Evolutionary conservation across 768 basidiomycete species (phyloP), one percentile per base, ranked within the genome.

Genomic region (Leccinum uliginosum): DNA sequence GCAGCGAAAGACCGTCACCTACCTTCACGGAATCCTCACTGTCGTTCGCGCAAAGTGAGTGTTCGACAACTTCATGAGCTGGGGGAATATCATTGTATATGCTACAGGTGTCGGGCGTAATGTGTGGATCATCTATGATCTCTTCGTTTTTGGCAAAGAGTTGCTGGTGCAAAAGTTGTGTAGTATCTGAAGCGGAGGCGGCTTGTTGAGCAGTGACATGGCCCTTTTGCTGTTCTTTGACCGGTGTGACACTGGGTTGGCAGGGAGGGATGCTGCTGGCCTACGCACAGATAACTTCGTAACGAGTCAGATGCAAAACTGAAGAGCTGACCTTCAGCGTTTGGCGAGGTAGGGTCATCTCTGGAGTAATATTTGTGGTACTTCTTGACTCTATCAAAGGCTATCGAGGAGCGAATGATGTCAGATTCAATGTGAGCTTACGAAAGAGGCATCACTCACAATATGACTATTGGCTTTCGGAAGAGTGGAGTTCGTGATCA

Each of bases 151-250:
- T 50, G 29, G 52, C 27, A 34, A 32, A 15, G 14, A 32, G 14
- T 12, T 35, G 40, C 17, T 50, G 55, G 19, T 58, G 30, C 26
- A 35, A 15, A 5, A 24, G 30, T 27, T 57, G 58, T 17, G 40
- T 54, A 38, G 24, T 30, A 17, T 51, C 32, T 24, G 56, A 54
- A 15, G 14, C 4, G 23, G 58, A 56, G 11, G 14, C 2, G n/a
- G 19, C 40, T 23, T 47, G 45, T 35, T 53, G 59, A 23, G 59
- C 48, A 32, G 69, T 66, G 38, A 61, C 61, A 30, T 61, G 51
- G 30, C 62, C 60, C 49, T 68, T 70, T 71, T 70, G 72, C 11
- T 73, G 69, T 7, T 73, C 73, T 61, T 71, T 69, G 45, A 54
- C 61, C 10, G 63, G 50, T 49, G 70, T 73, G n/a, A 35, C 15